These are phyloP conservation scores for Rhodotorula sp. DNA, from an alignment of 1,284 basidiomycete species.

Conservation along the genomic window DNA sequence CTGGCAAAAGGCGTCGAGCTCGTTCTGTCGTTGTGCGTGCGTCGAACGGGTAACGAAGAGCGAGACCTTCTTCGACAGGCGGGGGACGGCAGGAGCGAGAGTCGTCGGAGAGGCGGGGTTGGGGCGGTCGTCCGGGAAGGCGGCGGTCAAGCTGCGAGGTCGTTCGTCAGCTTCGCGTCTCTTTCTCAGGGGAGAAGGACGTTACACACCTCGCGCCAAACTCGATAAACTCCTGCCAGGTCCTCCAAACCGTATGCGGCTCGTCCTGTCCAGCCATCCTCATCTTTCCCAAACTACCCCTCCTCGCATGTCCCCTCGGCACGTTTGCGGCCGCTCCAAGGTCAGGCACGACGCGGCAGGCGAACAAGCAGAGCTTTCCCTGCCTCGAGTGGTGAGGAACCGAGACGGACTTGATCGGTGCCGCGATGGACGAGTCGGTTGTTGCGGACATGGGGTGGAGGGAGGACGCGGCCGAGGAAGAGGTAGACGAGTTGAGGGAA, in stretches of 20 bases:
- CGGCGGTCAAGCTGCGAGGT: slow-evolving; percentile 22
- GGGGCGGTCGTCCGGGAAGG: slow-evolving; percentile 34
- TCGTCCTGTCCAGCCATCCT: slow-evolving; percentile 28
- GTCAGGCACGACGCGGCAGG: slow-evolving; percentile 38
- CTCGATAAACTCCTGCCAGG: slow-evolving; percentile 42
- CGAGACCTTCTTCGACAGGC: slow-evolving; percentile 33
- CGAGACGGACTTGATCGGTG: slow-evolving; percentile 34
- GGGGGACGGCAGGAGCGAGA: slow-evolving; percentile 30
- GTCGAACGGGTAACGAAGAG: slow-evolving; percentile 35
- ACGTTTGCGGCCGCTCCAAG: neutral
- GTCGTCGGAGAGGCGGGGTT: neutral
- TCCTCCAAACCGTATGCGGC: slow-evolving; percentile 41
- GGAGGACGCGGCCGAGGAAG: slow-evolving; percentile 1
- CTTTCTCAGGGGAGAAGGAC: no score
- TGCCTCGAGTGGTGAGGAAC: slow-evolving; percentile 38
- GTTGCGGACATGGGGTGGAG: neutral
- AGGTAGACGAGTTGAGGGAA: neutral
- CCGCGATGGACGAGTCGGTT: neutral
- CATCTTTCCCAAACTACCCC: slow-evolving; percentile 29
- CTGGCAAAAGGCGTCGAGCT: slow-evolving; percentile 37
- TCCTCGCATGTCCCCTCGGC: slow-evolving; percentile 1
- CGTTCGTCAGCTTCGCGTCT: neutral
- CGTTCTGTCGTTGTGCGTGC: slow-evolving; percentile 31
- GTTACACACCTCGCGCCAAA: slow-evolving; percentile 35
- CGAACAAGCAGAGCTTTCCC: slow-evolving; percentile 37